Evolutionary conservation across 768 basidiomycete genomes (phyloP), one percentile per base, ranked within the genome.

Genomic region (Macrocybe gigantea): DNA sequence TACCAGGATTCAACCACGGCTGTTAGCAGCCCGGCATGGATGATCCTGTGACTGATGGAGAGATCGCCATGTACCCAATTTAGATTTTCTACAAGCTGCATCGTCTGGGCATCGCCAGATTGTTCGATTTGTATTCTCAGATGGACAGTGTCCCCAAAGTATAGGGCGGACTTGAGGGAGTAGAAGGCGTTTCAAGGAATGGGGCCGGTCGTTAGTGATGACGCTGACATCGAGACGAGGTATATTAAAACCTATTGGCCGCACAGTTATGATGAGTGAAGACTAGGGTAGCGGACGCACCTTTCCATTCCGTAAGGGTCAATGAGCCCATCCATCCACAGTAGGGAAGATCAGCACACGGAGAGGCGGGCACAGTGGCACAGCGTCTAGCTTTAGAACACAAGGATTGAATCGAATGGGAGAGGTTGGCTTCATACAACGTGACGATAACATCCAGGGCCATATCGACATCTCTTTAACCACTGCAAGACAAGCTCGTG

Each of bases 1-100:
- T 89, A 93, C 90, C 92, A 94, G 5, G 88, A 88, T 64, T 93
- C 91, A 10, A 92, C 85, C 10, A 94, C 81, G 5, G 91, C 87
- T 2, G 87, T 75, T 46, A 93, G 77, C 13, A 93, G 71, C 4
- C 90, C 91, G 2, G 82, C 90, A 49, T 82, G 83, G n/a, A 87
- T 65, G 47, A 91, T 73, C 22, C 92, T 78, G 56, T 83, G 87
- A 46, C 89, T 81, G 6, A 88, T 56, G 49, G 75, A 76, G 6
- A 82, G 53, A 34, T 64, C 55, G 5, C 89, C 88, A 52, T 80
- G 72, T 1, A 58, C 58, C 91, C 90, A 93, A 5, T 63, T 43
- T 31, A 80, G 70, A 14, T 69, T 62, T 46, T 75, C 64, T 2
- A 75, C 74, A 6, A 84, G 59, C 9, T 60, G 59, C 48, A 81